Percentiles rank a stretch among this genome's conserved stretches.
These are phyloP conservation scores for Helicosporidium sp. DNA, from an alignment of 139 green algal genomes.

Conservation along the genomic window DNA sequence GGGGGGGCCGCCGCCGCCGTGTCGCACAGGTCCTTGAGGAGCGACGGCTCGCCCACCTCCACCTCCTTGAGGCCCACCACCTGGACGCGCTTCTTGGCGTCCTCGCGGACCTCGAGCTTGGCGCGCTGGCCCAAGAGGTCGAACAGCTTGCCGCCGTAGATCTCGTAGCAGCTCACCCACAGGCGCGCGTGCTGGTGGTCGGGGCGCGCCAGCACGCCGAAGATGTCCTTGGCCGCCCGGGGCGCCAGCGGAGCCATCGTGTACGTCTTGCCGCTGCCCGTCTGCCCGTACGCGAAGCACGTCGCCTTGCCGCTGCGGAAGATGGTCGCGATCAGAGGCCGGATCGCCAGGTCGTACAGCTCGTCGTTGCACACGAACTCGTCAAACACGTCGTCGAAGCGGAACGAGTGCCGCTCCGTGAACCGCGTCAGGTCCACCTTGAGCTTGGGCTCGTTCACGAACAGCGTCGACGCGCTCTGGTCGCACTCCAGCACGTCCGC, in stretches of 20 bases:
- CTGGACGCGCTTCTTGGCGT: slow-evolving; percentile 65
- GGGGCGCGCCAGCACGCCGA: slow-evolving; percentile 35
- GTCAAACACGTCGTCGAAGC: slow-evolving; percentile 84
- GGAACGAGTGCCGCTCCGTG: slow-evolving; percentile 62
- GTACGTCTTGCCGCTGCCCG: slow-evolving; percentile 85
- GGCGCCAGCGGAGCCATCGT: slow-evolving; percentile 88
- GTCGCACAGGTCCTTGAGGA: slow-evolving; percentile 46
- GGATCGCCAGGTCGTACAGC: slow-evolving; percentile 70
- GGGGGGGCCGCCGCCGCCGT: slow-evolving; percentile 69
- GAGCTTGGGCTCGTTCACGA: slow-evolving; percentile 70
- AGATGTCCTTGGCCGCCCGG: slow-evolving; percentile 67
- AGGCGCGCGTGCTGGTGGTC: slow-evolving; percentile 25
- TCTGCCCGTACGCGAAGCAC: slow-evolving; percentile 95
- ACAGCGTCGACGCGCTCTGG: slow-evolving; percentile 26
- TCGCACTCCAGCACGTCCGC: slow-evolving; percentile 71
- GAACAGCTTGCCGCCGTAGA: slow-evolving; percentile 93
- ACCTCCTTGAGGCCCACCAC: slow-evolving; percentile 40
- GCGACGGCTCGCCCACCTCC: background rate
- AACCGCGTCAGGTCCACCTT: slow-evolving; percentile 84
- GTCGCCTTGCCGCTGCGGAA: slow-evolving; percentile 62
- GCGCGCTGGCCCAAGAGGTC: slow-evolving; percentile 84
- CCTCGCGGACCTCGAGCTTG: slow-evolving; percentile 79
- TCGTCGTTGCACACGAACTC: slow-evolving; percentile 71
- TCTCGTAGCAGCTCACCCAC: slow-evolving; percentile 70
- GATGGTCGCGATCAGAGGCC: slow-evolving; percentile 78